Evolutionary conservation across 768 basidiomycete species (phyloP).

Genomic region (Rossbeevera mucosa): DNA sequence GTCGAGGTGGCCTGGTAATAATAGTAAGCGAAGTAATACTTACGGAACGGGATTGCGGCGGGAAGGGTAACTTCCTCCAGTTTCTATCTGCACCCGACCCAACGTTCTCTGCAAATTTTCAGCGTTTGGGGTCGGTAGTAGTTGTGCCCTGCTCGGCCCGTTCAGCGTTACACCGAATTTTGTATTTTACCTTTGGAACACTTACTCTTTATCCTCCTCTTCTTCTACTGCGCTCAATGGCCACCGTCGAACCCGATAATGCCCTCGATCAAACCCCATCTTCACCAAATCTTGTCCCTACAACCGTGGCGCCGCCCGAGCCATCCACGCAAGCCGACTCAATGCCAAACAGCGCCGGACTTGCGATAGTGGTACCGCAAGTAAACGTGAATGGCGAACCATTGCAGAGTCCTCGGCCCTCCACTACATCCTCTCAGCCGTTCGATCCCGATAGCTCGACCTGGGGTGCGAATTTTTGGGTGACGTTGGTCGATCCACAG

Average conservation of each 20-base stretch:
- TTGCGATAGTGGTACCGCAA: constrained; percentile 28
- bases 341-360: constrained; percentile 8
- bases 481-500: constrained; percentile 87
- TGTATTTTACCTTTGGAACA: constrained; percentile 21
- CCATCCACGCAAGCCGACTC: constrained; percentile 1
- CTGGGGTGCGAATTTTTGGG: constrained; percentile 94
- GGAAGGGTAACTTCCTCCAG: constrained; percentile 9
- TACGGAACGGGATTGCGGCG: constrained; percentile 24
- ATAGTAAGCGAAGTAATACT: constrained; percentile 13
- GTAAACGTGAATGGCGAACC: constrained; percentile 35
- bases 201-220: background rate
- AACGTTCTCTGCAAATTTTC: constrained; percentile 27
- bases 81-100: constrained; percentile 21
- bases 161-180: constrained; percentile 8
- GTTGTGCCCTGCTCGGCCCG: constrained; percentile 8
- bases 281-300: constrained; percentile 3
- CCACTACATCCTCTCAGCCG: constrained; percentile 16
- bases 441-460: constrained; percentile 40
- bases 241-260: constrained; percentile 24
- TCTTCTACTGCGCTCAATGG: constrained; percentile 16
- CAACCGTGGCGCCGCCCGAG: constrained; percentile 1
- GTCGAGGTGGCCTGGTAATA: constrained; percentile 1
- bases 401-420: constrained; percentile 29
- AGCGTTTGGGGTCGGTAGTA: constrained; percentile 6
- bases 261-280: constrained; percentile 19